Base-by-base conservation (phyloP, 306 rosid genomes). In the Echinosophora koreensis region DNA sequence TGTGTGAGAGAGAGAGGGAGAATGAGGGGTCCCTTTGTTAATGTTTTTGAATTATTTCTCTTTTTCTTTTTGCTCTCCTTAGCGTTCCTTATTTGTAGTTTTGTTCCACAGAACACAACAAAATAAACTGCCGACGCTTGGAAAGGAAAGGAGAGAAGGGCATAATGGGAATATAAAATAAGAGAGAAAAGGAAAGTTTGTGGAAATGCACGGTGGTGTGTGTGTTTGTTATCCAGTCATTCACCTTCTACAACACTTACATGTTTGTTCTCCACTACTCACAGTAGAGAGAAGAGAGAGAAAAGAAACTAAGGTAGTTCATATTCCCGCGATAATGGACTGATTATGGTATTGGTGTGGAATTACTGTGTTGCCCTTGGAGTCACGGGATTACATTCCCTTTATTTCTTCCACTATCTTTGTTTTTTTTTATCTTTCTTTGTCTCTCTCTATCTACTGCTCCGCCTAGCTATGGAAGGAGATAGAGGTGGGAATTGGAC, bases 91-190 rank as follows among this genome's bases (percentile, higher is more conserved):
- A 81, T 81, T 81, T 81, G 86, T 78, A 65, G 63, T 41, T 66
- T 83, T 81, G 80, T 71, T 73, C 61, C 66, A 50, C 52, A 84
- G 74, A 81, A 81, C 49, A 58, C 83, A 64, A 84, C 90, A 84
- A 84, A 81, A 81, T 30, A 62, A 32, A 84, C 76, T 87, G 88
- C 87, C 86, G 88, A 84, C 88, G 82, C 63, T 74, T 59, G 49
- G 7, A 68, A 60, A 5, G 66, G 62, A 51, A 80, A 46, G 28
- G 39, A 35, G 58, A 3, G 4, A 56, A 4, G 87, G 89, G 89
- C 32, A 83, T 62, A 65, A 59, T 71, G 61, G 88, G 88, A 3
- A 68, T 30, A 34, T 0, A 13, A 2, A 4, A 4, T 3, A 32
- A 13, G 38, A 63, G 38, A 32, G n/a, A 52, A 8, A 73, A 13